These are phyloP conservation scores for Termitomyces sp. DNA, from an alignment of 768 basidiomycete genomes.

Conservation along the genomic window DNA sequence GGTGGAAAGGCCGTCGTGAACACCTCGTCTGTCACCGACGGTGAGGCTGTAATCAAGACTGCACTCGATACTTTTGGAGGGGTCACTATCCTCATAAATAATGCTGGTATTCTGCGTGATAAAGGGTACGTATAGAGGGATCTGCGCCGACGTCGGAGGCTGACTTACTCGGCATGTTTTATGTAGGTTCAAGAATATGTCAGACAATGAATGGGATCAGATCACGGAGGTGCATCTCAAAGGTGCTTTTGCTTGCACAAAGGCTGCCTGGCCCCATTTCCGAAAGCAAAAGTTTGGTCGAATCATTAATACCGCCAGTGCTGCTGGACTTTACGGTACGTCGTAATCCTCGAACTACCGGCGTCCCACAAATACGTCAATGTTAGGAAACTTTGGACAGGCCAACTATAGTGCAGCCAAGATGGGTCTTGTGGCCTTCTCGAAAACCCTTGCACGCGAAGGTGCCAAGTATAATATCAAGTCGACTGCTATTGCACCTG, in stretches of 20 bases:
- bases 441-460: conserved; percentile 88
- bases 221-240: conserved; percentile 88
- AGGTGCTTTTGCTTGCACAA: conserved; percentile 88
- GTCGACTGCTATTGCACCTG: conserved; percentile 84
- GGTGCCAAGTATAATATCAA: conserved; percentile 90
- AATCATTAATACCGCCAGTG: conserved; percentile 90
- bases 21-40: conserved; percentile 82
- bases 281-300: conserved; percentile 93
- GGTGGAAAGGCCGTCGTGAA: conserved; percentile 89
- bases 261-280: conserved; percentile 95
- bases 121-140: conserved; percentile 48
- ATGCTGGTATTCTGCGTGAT: conserved; percentile 86
- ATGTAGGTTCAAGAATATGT: conserved; percentile 91
- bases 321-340: conserved; percentile 88
- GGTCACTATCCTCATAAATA: conserved; percentile 89
- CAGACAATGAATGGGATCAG: conserved; percentile 90
- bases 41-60: conserved; percentile 77
- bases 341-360: neutral
- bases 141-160: neutral
- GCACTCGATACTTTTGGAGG: conserved; percentile 83
- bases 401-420: conserved; percentile 98
- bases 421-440: conserved; percentile 91
- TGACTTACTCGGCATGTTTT: neutral
- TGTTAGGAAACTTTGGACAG: conserved; percentile 87
- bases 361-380: neutral